Percentiles rank a stretch among this genome's conserved stretches.
These are phyloP conservation scores for Aristolochia contorta DNA, from an alignment of 164 flowering plant species.

Conservation along the genomic window DNA sequence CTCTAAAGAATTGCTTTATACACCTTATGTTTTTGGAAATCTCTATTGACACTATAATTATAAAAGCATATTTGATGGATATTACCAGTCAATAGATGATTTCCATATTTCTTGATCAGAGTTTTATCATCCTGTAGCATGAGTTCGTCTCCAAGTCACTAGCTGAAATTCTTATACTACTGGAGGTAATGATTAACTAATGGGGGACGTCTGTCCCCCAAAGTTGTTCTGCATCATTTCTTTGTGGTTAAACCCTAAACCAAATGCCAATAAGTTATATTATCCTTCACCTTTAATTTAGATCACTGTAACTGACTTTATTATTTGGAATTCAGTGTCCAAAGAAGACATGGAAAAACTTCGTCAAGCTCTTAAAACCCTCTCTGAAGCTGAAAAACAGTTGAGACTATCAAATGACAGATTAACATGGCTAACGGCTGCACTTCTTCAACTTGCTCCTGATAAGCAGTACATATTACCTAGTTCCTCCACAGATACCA, in stretches of 20 bases:
- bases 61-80: no score
- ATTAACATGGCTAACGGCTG: conserved; percentile 95
- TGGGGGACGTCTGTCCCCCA: no score
- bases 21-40: no score
- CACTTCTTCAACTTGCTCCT: conserved; percentile 96
- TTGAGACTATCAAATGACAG: conserved; percentile 86
- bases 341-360: conserved; percentile 94
- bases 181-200: no score
- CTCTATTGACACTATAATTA: no score
- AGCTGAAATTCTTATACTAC: no score
- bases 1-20: no score
- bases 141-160: no score
- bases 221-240: no score
- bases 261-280: neutral
- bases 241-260: neutral
- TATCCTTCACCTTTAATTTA: neutral
- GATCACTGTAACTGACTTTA: neutral
- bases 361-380: conserved; percentile 85
- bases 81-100: no score
- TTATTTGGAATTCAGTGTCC: conserved; percentile 47
- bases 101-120: no score
- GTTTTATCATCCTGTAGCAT: no score
- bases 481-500: conserved; percentile 65
- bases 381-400: conserved; percentile 97
- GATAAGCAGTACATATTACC: conserved; percentile 84